Evolutionary conservation across 768 basidiomycete genomes (phyloP), one percentile per base, ranked within the genome.

Genomic region (Kwoniella heveanensis): DNA sequence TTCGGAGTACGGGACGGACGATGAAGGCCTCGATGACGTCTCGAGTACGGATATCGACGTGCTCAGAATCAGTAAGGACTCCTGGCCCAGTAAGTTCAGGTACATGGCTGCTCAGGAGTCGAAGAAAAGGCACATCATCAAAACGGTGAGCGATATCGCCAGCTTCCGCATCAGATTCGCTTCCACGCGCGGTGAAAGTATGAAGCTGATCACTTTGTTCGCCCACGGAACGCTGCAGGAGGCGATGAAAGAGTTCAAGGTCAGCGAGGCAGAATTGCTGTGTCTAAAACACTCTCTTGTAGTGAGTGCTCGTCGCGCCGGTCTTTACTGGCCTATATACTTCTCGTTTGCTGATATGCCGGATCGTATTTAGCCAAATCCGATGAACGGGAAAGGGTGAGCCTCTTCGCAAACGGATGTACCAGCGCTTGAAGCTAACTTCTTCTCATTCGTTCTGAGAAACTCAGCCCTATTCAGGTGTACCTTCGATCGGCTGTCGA

Each of bases 231-330:
- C n/a, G n/a, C 15, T 7, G 10, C 44, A 73, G 71, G 66, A 67
- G n/a, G 71, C 68, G 1, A 62, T 62, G 10, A 44, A 24, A 5
- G 29, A 54, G 10, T 70, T 30, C 54, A 66, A 68, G 26, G 58
- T 73, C 24, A 68, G 57, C 24, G 66, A 66, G 26, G 66, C 66
- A 9, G 60, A 70, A 51, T 26, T 70, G 24, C 30, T 73, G 24
- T 60, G 62, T 26, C 29, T 73, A 26, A 68, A 62, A 30, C 66
- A 68, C 24, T 25, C 48, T 8, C 55, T 66, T 3, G 50, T 68
- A 1, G 72, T 70, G 27, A 48, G 71, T 70, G 21, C 13, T n/a
- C 13, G 32, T 32, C 32, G 7, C 13, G 32, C 32, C 13, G 32
- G 32, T 32, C 32, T 6, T 5, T 13, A 13, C 13, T 13, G 32